A percentile compares a stretch with the other conserved stretches of the same genome.
These are phyloP conservation scores for Wickerhamomyces sp. DNA, from an alignment of 1,139 yeast species.

Conservation along the genomic window DNA sequence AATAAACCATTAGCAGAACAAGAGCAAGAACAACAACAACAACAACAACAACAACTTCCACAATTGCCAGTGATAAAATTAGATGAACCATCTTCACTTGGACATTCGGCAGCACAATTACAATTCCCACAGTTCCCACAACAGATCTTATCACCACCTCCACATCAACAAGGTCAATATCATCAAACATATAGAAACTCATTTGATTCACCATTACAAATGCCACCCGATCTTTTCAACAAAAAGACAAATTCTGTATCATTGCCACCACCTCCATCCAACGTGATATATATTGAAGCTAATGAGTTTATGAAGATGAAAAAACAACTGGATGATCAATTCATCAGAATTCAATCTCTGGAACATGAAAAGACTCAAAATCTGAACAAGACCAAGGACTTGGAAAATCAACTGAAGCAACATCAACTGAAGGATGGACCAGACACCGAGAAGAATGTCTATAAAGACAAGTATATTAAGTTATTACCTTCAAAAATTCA, in stretches of 20 bases:
- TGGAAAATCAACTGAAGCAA: slow-evolving; percentile 8
- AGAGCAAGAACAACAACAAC: background rate
- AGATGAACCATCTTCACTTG: too few species aligned
- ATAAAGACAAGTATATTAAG: slow-evolving; percentile 9
- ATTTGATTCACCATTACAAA: background rate
- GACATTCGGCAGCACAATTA: too few species aligned
- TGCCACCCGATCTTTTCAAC: background rate
- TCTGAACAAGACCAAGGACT: slow-evolving; percentile 5
- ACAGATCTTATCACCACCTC: background rate
- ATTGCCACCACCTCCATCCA: background rate
- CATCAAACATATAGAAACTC: background rate
- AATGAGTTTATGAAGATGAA: slow-evolving; percentile 4
- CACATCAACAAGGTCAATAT: background rate
- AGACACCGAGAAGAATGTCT: slow-evolving; percentile 1
- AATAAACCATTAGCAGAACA: background rate
- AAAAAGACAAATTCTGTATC: background rate
- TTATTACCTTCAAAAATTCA: slow-evolving; percentile 21
- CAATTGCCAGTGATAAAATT: too few species aligned
- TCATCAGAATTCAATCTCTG: slow-evolving; percentile 11
- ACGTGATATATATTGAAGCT: background rate
- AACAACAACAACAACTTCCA: too few species aligned
- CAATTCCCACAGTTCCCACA: background rate
- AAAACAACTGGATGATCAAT: slow-evolving; percentile 10
- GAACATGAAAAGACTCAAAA: slow-evolving; percentile 13
- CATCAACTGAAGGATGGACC: background rate